Percentiles rank a stretch among this genome's conserved stretches.
Conservation (phyloP, 2,329 filamentous ascomycete genomes). For the Pestalotiopsis sp. region DNA sequence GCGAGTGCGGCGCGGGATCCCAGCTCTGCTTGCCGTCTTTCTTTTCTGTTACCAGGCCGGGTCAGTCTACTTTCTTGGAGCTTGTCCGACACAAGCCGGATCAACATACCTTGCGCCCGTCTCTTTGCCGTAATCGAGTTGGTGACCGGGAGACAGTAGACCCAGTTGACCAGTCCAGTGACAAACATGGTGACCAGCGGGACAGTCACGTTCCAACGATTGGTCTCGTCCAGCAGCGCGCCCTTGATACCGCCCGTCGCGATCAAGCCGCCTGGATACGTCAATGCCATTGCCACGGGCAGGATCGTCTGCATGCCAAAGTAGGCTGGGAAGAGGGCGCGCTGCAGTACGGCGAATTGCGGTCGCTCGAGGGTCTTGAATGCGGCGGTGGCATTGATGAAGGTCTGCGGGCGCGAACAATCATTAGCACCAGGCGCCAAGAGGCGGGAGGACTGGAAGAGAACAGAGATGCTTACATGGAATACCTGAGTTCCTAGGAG, state of each 20-base stretch:
- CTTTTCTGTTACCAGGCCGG: constrained; percentile 59
- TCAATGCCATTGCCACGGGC: constrained; percentile 74
- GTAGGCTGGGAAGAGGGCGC: constrained; percentile 83
- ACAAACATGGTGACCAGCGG: constrained; percentile 72
- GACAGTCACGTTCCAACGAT: constrained; percentile 65
- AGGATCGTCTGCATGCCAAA: constrained; percentile 81
- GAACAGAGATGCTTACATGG: constrained; percentile 58
- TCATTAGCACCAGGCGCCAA: background rate
- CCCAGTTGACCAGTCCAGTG: constrained; percentile 72
- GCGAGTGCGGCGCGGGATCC: constrained; percentile 76
- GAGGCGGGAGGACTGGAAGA: background rate
- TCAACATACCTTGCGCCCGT: constrained; percentile 72
- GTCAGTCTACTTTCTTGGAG: background rate
- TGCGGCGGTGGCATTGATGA: constrained; percentile 73
- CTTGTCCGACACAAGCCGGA: background rate
- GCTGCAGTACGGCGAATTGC: constrained; percentile 81
- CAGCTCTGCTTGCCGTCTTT: constrained; percentile 88
- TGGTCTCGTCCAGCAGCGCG: constrained; percentile 61
- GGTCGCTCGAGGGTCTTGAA: constrained; percentile 77
- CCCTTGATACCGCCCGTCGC: constrained; percentile 53
- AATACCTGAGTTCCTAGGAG: constrained; percentile 86
- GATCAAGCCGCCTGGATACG: constrained; percentile 70
- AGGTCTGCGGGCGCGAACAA: constrained; percentile 57
- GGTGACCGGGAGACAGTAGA: constrained; percentile 75
- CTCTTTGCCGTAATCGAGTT: constrained; percentile 74